Percentiles rank a stretch among this genome's conserved stretches.
These are phyloP conservation scores for Mercurialis annua DNA, from an alignment of 345 rosid species.

Conservation along the genomic window DNA sequence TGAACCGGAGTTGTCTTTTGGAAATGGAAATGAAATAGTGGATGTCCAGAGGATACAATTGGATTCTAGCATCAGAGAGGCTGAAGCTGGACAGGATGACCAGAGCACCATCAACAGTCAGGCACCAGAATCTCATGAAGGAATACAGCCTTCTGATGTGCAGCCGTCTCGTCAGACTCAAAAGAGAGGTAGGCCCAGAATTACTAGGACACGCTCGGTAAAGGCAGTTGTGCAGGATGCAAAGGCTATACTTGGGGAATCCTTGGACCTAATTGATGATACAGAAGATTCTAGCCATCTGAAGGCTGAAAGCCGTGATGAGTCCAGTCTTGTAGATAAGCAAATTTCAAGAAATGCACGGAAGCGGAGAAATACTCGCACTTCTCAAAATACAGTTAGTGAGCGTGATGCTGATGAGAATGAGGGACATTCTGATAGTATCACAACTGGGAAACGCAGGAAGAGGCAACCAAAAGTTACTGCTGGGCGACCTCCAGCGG, in stretches of 20 bases:
- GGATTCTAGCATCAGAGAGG: slow-evolving; percentile 42
- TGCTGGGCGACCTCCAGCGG: slow-evolving; percentile 35
- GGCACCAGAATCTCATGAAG: slow-evolving; percentile 44
- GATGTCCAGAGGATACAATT: slow-evolving; percentile 46
- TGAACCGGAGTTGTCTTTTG: slow-evolving; percentile 45
- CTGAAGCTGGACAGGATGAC: slow-evolving; percentile 41
- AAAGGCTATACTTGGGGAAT: slow-evolving; percentile 60
- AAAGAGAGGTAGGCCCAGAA: slow-evolving; percentile 50
- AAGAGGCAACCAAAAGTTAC: slow-evolving; percentile 64
- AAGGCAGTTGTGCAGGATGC: slow-evolving; percentile 82
- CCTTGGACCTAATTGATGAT: slow-evolving; percentile 44
- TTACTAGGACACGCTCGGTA: slow-evolving; percentile 62
- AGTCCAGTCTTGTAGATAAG: slow-evolving; percentile 48
- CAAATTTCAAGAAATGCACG: slow-evolving; percentile 47
- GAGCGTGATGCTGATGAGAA: slow-evolving; percentile 64
- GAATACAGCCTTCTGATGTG: slow-evolving; percentile 46
- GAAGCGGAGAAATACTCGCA: slow-evolving; percentile 55
- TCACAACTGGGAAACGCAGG: slow-evolving; percentile 49
- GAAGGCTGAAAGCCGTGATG: slow-evolving; percentile 49
- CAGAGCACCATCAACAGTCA: slow-evolving; percentile 52
- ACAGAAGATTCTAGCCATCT: slow-evolving; percentile 47
- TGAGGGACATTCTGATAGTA: slow-evolving; percentile 67
- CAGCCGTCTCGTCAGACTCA: slow-evolving; percentile 42
- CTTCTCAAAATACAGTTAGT: slow-evolving; percentile 49
- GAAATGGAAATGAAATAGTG: slow-evolving; percentile 33